Evolutionary conservation across 768 basidiomycete genomes (phyloP).

Genomic region (Phaeotremella skinneri): DNA sequence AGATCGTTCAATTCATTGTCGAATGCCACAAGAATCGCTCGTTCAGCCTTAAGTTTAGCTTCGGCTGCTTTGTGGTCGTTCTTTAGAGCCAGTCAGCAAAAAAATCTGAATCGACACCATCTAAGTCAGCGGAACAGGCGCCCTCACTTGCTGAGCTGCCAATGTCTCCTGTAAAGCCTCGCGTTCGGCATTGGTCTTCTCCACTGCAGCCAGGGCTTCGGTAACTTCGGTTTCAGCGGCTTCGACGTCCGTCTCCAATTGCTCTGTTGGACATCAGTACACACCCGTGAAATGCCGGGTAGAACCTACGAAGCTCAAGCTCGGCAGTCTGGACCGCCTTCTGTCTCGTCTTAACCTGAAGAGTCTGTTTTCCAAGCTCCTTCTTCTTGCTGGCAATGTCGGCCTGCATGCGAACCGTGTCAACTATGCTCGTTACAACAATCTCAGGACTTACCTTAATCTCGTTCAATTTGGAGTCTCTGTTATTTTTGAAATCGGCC

Average conservation of each 20-base stretch:
- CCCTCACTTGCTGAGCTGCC: conserved; percentile 36
- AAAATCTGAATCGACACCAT: not conserved
- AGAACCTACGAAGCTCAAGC: conserved; percentile 77
- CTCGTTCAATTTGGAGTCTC: conserved; percentile 92
- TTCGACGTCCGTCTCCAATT: conserved; percentile 72
- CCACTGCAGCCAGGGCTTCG: conserved; percentile 57
- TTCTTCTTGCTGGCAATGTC: conserved; percentile 78
- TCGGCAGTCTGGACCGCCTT: conserved; percentile 83
- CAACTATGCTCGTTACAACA: not conserved
- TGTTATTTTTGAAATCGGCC: conserved; percentile 98
- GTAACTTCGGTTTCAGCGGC: conserved; percentile 55
- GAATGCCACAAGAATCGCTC: conserved; percentile 80
- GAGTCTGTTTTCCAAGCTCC: conserved; percentile 74
- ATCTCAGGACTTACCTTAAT: conserved; percentile 64
- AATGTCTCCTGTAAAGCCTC: conserved; percentile 56
- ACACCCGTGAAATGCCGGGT: not conserved
- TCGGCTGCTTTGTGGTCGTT: conserved; percentile 64
- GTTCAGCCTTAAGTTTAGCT: conserved; percentile 73
- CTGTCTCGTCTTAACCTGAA: conserved; percentile 77
- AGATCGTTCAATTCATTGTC: conserved; percentile 83
- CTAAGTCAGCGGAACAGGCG: not conserved
- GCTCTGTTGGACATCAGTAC: conserved; percentile 58
- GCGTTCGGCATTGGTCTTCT: conserved; percentile 64
- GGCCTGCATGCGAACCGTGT: conserved; percentile 56
- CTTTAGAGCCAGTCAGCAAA: conserved; percentile 27